These are phyloP conservation scores for Phycomyces nitens DNA, from an alignment of 192 early-diverging fungal species.

Conservation along the genomic window DNA sequence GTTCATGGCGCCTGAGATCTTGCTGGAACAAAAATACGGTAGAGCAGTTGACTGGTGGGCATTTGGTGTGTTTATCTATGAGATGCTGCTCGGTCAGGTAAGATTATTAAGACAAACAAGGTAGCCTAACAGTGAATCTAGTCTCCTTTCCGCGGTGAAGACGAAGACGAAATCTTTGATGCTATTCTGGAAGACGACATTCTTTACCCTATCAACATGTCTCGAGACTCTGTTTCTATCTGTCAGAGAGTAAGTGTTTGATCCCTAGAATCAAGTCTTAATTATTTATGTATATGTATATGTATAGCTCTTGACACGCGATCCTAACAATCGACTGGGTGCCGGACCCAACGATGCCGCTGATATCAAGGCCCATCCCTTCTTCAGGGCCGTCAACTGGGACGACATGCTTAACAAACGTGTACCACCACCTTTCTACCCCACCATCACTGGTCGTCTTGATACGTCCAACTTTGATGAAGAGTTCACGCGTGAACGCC, in stretches of 20 bases:
- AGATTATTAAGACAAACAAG: not conserved
- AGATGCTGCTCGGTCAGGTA: slow-evolving; percentile 83
- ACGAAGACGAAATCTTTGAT: slow-evolving; percentile 98
- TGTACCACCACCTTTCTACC: slow-evolving; percentile 87
- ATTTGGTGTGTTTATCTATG: slow-evolving; percentile 81
- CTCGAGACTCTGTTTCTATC: slow-evolving; percentile 86
- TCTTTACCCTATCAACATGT: slow-evolving; percentile 92
- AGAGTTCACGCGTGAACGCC: slow-evolving; percentile 94
- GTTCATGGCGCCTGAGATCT: slow-evolving; percentile 98
- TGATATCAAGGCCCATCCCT: slow-evolving; percentile 92
- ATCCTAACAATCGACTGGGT: slow-evolving; percentile 84
- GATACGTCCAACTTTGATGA: slow-evolving; percentile 98
- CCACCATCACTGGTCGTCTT: slow-evolving; percentile 66
- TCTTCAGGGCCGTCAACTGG: slow-evolving; percentile 95
- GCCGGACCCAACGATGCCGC: slow-evolving; percentile 79
- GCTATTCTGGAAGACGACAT: slow-evolving; percentile 96
- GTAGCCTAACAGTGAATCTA: not conserved
- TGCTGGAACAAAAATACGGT: slow-evolving; percentile 91
- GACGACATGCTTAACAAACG: slow-evolving; percentile 89
- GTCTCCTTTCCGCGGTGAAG: slow-evolving; percentile 91
- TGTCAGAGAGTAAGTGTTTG: slow-evolving; percentile 66
- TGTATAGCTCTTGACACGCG: slow-evolving; percentile 82
- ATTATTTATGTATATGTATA: too few relatives aligned
- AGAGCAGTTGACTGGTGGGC: slow-evolving; percentile 99
- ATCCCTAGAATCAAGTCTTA: not conserved